A percentile compares a stretch with the other conserved stretches of the same genome.
Conservation (phyloP, 495 filamentous ascomycete species). For the Cercophora sp. region DNA sequence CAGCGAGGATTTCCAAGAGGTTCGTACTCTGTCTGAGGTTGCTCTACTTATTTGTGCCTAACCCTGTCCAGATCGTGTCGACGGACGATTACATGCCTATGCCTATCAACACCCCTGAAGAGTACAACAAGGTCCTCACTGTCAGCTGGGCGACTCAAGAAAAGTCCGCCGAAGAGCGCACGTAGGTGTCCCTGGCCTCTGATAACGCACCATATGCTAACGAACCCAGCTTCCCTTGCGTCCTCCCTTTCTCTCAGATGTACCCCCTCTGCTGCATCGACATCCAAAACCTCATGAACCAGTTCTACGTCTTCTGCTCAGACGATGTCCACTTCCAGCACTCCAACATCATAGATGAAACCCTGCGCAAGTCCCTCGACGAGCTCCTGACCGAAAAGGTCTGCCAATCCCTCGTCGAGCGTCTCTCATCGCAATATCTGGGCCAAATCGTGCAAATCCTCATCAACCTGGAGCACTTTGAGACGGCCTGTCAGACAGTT, state of each 20-base stretch:
- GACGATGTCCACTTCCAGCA: constrained; percentile 84
- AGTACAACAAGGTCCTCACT: constrained; percentile 90
- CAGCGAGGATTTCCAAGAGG: constrained; percentile 89
- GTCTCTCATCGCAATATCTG: constrained; percentile 85
- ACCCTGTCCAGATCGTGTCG: constrained; percentile 74
- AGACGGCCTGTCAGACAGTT: constrained; percentile 82
- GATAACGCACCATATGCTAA: neutral
- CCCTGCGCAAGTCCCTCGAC: constrained; percentile 67
- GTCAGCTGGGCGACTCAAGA: constrained; percentile 92
- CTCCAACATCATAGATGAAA: constrained; percentile 80
- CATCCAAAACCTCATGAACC: constrained; percentile 92
- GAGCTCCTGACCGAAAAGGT: constrained; percentile 86
- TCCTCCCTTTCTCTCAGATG: constrained; percentile 97
- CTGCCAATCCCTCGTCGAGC: constrained; percentile 82
- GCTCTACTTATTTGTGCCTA: constrained; percentile 63
- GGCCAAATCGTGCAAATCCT: constrained; percentile 98
- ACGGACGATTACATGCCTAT: constrained; percentile 99
- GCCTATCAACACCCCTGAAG: constrained; percentile 82
- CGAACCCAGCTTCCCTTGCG: constrained; percentile 69
- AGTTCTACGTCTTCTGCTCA: constrained; percentile 85
- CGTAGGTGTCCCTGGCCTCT: constrained; percentile 47
- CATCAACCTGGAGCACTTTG: constrained; percentile 96
- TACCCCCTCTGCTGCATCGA: constrained; percentile 97
- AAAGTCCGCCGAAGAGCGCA: constrained; percentile 67
- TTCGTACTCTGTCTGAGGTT: constrained; percentile 51